Evolutionary conservation across 179 eudicot genomes (phyloP), one percentile per base, ranked within the genome.

Genomic region (Actinidia polygama): DNA sequence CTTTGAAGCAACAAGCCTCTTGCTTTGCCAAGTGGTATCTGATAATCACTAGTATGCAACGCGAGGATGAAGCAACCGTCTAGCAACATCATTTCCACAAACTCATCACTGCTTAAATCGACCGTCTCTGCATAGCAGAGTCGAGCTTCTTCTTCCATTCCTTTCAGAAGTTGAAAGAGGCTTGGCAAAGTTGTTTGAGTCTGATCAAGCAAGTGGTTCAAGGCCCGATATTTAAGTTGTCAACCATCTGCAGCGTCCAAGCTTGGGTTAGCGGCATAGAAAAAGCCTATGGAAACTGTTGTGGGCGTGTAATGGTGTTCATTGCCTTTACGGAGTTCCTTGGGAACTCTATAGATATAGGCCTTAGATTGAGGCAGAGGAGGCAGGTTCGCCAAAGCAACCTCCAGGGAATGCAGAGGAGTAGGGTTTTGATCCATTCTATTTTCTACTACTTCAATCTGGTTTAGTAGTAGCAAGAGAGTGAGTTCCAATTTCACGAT

Each of bases 41-140:
- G 36, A 30, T 30, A 30, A 30, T 30, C 36, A 30, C 36, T 30
- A 30, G 36, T 2, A 30, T 30, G 36, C 36, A 30, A 2, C 2
- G 36, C 40, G 1, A 66, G 71, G 71, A 66, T 66, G 70, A 66
- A 66, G 70, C 70, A 66, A 66, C 70, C 44, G 10, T 66, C 70
- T 12, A 66, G 70, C 44, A 66, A 23, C 70, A 66, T 66, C 70
- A 66, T 66, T 10, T 10, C 26, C 44, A 66, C 70, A 30, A 30
- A 30, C 36, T 30, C 36, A 30, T 30, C 36, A 30, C 36, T 30
- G 36, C 36, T 30, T 30, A 26, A 9, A 7, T 24, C 70, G 23
- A 26, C 1, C 14, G 0, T 24, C 5, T 26, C 44, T 9, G 40
- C 70, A 10, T 66, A 66, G 70, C 15, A 66, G 44, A 24, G 1